Evolutionary conservation across 306 rosid species (phyloP).

Genomic region (Vigna mungo): DNA sequence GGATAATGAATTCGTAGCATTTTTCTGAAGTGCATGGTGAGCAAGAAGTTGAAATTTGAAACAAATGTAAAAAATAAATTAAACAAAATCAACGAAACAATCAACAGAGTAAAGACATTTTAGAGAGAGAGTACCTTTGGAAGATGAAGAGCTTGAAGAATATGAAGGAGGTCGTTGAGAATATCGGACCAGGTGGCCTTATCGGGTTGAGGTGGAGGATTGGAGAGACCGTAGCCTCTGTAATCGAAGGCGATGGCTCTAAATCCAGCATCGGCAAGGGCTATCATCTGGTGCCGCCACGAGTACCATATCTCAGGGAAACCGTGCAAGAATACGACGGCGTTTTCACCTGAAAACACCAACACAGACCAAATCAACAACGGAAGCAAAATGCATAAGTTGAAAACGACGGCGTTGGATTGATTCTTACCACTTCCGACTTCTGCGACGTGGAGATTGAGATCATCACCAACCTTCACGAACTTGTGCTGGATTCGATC

Average conservation of each 20-base stretch:
- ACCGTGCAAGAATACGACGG: slow-evolving; percentile 75
- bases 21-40: too few relatives aligned
- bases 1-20: too few relatives aligned
- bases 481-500: slow-evolving; percentile 69
- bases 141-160: slow-evolving; percentile 62
- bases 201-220: slow-evolving; percentile 56
- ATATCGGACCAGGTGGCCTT: slow-evolving; percentile 51
- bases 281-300: slow-evolving; percentile 91
- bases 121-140: slow-evolving; percentile 53
- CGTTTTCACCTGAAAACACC: slow-evolving; percentile 59
- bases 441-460: slow-evolving; percentile 76
- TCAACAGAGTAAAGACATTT: slow-evolving; percentile 47
- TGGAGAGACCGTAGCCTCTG: slow-evolving; percentile 85
- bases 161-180: slow-evolving; percentile 59
- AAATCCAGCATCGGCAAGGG: slow-evolving; percentile 65
- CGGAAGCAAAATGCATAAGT: neutral
- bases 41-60: too few relatives aligned
- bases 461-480: slow-evolving; percentile 51
- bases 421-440: slow-evolving; percentile 62
- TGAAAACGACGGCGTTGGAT: too few relatives aligned
- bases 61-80: too few relatives aligned
- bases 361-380: neutral
- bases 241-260: slow-evolving; percentile 75
- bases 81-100: too few relatives aligned
- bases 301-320: slow-evolving; percentile 97